Percentiles rank a stretch among this genome's conserved stretches.
These are phyloP conservation scores for Pulveroboletus ravenelii DNA, from an alignment of 768 basidiomycete genomes.

Conservation along the genomic window DNA sequence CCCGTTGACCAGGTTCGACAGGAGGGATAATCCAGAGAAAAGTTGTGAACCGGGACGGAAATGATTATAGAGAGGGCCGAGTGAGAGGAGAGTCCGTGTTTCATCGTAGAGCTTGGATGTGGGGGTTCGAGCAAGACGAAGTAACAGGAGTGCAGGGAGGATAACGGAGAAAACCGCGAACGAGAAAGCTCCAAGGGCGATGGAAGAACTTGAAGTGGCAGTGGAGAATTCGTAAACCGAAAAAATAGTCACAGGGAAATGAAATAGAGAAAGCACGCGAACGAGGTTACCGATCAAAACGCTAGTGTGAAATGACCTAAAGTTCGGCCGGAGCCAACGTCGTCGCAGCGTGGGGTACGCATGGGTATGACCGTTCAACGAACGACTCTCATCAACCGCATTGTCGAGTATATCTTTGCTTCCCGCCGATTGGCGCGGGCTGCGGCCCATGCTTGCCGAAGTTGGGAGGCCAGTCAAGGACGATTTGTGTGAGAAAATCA, in stretches of 20 bases:
- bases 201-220: slow-evolving; percentile 48
- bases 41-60: slow-evolving; percentile 89
- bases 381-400: slow-evolving; percentile 27
- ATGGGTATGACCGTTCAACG: slow-evolving; percentile 24
- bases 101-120: slow-evolving; percentile 93
- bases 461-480: slow-evolving; percentile 14
- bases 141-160: slow-evolving; percentile 67
- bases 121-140: slow-evolving; percentile 74
- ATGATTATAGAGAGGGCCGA: slow-evolving; percentile 93
- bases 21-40: slow-evolving; percentile 78
- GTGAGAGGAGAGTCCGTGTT: slow-evolving; percentile 81
- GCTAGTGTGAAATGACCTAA: slow-evolving; percentile 76
- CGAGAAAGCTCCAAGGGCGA: slow-evolving; percentile 76
- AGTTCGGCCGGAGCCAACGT: slow-evolving; percentile 43
- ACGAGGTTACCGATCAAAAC: slow-evolving; percentile 88
- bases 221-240: slow-evolving; percentile 62
- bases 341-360: slow-evolving; percentile 25
- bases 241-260: slow-evolving; percentile 91
- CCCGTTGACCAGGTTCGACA: slow-evolving; percentile 78
- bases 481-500: slow-evolving; percentile 33
- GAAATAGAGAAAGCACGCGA: slow-evolving; percentile 86
- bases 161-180: slow-evolving; percentile 77
- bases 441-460: slow-evolving; percentile 27
- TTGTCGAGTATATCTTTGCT: slow-evolving; percentile 52
- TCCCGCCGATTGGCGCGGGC: slow-evolving; percentile 38